Evolutionary conservation across 768 basidiomycete species (phyloP).

Genomic region (Cubamyces sp.): DNA sequence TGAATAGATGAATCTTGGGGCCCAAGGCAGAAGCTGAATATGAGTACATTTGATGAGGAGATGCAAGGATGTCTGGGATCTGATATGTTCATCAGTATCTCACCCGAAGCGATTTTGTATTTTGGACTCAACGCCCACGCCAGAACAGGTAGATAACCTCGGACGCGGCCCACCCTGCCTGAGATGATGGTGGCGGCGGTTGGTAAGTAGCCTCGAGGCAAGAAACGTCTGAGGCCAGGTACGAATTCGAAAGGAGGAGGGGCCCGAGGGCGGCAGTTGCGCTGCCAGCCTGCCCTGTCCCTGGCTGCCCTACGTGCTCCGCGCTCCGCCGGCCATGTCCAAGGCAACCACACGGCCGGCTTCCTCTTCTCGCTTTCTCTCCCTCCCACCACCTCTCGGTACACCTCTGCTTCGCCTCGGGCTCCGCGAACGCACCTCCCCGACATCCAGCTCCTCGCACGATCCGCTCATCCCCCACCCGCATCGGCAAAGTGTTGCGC

Average conservation of each 20-base stretch:
- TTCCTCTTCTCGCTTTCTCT: background rate
- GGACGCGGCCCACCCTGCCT: no score
- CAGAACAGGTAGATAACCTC: no score
- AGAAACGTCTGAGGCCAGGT: background rate
- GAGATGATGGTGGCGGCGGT: constrained; percentile 1
- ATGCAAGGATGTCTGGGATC: no score
- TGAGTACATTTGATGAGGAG: no score
- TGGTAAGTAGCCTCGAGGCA: constrained; percentile 7
- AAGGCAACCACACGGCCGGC: constrained; percentile 4
- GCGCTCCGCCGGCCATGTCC: constrained; percentile 9
- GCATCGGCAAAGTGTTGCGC: constrained; percentile 22
- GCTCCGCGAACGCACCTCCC: background rate
- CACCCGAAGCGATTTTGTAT: no score
- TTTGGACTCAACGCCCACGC: no score
- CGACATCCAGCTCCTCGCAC: background rate
- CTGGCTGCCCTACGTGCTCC: background rate
- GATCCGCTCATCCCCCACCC: background rate
- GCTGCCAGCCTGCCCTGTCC: background rate
- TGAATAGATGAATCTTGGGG: no score
- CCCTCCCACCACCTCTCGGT: background rate
- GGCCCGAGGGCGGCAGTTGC: background rate
- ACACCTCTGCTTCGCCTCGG: background rate
- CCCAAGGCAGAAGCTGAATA: no score
- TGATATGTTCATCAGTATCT: no score
- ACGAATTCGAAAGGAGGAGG: background rate